Evolutionary conservation across 305 asterid species (phyloP), one percentile per base, ranked within the genome.

Genomic region (Rubia balearica): DNA sequence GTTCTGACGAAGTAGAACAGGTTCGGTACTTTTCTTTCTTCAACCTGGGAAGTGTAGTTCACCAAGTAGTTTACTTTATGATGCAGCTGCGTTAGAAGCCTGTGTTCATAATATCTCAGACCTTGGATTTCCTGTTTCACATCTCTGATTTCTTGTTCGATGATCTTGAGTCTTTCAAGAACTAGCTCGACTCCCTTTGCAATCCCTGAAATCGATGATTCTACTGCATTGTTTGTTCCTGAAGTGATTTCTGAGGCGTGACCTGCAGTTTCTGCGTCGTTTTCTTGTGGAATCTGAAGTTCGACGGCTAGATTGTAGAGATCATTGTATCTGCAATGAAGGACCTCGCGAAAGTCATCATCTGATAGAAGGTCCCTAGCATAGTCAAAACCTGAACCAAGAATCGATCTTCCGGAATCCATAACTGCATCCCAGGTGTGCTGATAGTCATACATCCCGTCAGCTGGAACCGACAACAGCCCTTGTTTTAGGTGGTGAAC

Each of bases 71-170:
- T 85, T 77, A 92, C 87, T 83, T 90, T 92, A 71, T 72, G 87
- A 74, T 88, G 87, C 72, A 92, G 75, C 72, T 90, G 87, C 6
- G 79, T 75, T 7, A 90, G 53, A 60, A 92, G 96, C 83, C 89
- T 76, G 77, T 92, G 92, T 71, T 92, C 98, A 41, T 90, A 87
- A 56, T 92, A 89, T 80, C 97, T 86, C 73, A 92, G 83, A 24
- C 97, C 98, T 79, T 88, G 95, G 19, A 92, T 87, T 76, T 92
- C 98, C 79, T 87, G 95, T 77, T 90, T 90, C 71, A 92, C 19
- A 46, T 90, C 98, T 79, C 92, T 75, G 74, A 92, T 86, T 79
- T 92, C 96, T 77, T 92, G 95, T 78, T 90, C 91, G 16, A 92
- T 92, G 85, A 90, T 87, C 86, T 86, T 89, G 42, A 92, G 82